phyloP scores from a whole-genome alignment of 805 yeast species.

The Metschnikowia kunwiensis region DNA sequence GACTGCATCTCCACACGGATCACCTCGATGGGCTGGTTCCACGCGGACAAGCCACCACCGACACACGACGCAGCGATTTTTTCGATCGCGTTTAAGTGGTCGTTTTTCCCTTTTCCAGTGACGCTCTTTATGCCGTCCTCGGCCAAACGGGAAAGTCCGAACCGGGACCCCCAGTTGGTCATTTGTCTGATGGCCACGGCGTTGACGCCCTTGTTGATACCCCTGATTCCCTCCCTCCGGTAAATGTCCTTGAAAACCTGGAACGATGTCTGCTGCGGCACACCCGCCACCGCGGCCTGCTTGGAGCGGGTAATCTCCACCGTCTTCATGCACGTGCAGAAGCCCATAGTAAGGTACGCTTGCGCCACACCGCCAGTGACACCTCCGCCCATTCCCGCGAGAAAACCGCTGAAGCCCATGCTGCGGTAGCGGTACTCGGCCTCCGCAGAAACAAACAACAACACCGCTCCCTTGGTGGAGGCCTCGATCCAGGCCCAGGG shows the following conservation, averaged over 20 bases:
- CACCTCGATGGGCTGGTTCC: constrained; percentile 99
- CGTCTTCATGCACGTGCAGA: constrained; percentile 98
- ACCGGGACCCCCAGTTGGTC: constrained; percentile 99
- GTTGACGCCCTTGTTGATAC: constrained; percentile 96
- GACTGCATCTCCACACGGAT: constrained; percentile 98
- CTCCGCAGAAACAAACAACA: constrained; percentile 88
- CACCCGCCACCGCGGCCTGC: constrained; percentile 64
- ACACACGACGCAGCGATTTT: constrained; percentile 80
- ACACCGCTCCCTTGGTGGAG: constrained; percentile 96
- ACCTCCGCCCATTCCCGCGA: constrained; percentile 94
- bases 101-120: constrained; percentile 55
- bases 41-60: constrained; percentile 97
- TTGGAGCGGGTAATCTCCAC: constrained; percentile 93
- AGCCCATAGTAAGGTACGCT: constrained; percentile 95
- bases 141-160: constrained; percentile 87
- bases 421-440: constrained; percentile 74
- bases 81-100: constrained; percentile 69
- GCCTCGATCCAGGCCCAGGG: constrained; percentile 99
- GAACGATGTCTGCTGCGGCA: constrained; percentile 64
- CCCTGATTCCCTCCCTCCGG: constrained; percentile 82
- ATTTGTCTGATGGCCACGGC: constrained; percentile 98
- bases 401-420: constrained; percentile 63
- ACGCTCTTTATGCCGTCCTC: constrained; percentile 74
- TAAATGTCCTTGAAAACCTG: constrained; percentile 84
- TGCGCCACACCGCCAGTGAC: constrained; percentile 94